Base-by-base conservation (phyloP, 345 rosid genomes). In the Orychophragmus violaceus region DNA sequence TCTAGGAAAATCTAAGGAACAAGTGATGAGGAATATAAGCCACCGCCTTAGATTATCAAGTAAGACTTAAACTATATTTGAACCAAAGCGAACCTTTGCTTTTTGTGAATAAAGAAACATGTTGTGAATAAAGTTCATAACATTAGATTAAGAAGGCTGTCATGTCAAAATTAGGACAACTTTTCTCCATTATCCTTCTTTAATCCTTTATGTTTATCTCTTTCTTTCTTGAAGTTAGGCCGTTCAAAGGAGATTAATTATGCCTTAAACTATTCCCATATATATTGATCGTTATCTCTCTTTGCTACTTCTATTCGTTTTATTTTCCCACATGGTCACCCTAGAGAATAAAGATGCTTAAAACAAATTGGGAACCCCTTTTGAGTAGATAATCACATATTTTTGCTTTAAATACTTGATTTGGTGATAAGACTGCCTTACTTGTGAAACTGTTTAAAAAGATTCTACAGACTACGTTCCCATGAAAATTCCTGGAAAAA, bases 141-240 rank as follows among this genome's bases (percentile, higher is more conserved):
- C 59, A 66, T 53, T 61, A 53, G 59, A 74, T 61, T 74, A 74
- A 74, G 69, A 74, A 61, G 64, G 64, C 53, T 67, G 73, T 67
- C 77, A 67, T 67, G 73, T 67, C 77, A 74, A 74, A 74, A 68
- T 61, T 74, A 74, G 69, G 77, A 67, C 59, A 74, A 54, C 77
- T 74, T 74, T 60, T 54, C 69, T 66, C 68, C 64, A 51, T 74
- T n/a, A n/a, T 67, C 45, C 53, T 45, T 32, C 77, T 74, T 74
- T 74, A 61, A 67, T 67, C 73, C 35, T 39, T 44, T 67, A 61
- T 67, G 73, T 45, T 67, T 53, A 59, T 74, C 52, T 67, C 64
- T 67, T 66, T 54, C 58, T 74, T 74, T 67, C 68, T 52, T 67
- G 67, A 74, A 74, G 77, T 61, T 67, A 60, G 63, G 68, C 73